A percentile compares a stretch with the other conserved stretches of the same genome.
These are phyloP conservation scores for Dittrichia graveolens DNA, from an alignment of 129 eudicot species.

Conservation along the genomic window DNA sequence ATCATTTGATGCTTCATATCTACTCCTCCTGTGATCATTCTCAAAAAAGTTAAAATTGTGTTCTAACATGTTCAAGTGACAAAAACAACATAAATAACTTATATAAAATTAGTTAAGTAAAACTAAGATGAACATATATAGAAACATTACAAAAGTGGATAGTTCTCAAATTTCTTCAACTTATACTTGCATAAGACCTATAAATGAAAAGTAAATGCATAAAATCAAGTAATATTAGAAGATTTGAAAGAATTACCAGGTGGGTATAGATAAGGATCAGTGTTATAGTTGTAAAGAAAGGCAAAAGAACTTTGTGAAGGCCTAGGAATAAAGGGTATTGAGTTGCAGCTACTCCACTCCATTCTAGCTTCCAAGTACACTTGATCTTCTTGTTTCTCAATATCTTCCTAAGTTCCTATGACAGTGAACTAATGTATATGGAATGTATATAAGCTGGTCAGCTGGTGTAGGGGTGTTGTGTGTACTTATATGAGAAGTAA, in stretches of 20 bases:
- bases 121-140: neutral
- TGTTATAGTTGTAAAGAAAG: constrained; percentile 62
- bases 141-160: neutral
- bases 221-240: neutral
- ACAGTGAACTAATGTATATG: neutral
- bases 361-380: constrained; percentile 19
- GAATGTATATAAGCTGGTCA: neutral
- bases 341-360: constrained; percentile 68
- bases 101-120: neutral
- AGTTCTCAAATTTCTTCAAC: neutral
- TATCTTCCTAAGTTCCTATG: neutral
- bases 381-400: neutral
- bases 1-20: constrained; percentile 50
- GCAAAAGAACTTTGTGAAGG: constrained; percentile 55
- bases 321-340: constrained; percentile 44
- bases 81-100: neutral
- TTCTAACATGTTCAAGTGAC: too few relatives aligned
- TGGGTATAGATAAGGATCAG: constrained; percentile 44
- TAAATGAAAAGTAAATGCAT: neutral
- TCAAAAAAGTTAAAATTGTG: neutral
- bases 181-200: neutral
- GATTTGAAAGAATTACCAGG: constrained; percentile 34
- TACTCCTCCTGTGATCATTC: constrained; percentile 28
- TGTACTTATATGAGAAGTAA: constrained; percentile 22
- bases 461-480: neutral